Evolutionary conservation across 2,329 filamentous ascomycete species (phyloP).

Genomic region (Apiospora marii): DNA sequence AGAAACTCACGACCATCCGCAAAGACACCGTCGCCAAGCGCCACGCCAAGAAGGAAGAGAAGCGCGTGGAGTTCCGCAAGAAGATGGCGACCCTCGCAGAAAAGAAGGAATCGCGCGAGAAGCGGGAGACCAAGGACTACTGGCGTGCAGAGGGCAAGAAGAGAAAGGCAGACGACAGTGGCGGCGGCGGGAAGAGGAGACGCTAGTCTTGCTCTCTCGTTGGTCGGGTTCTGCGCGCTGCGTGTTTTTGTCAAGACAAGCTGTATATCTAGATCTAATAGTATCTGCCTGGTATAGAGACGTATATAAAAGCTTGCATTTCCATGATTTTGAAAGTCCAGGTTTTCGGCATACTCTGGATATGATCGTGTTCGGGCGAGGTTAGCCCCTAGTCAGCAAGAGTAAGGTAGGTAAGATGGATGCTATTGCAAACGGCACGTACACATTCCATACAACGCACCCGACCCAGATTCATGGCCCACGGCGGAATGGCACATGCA

Average conservation of each 20-base stretch:
- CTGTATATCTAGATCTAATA: constrained; percentile 2
- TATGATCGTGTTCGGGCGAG: neutral
- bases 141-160: constrained; percentile 90
- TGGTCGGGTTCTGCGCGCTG: neutral
- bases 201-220: constrained; percentile 32
- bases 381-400: neutral
- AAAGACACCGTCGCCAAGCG: constrained; percentile 92
- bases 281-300: constrained; percentile 3
- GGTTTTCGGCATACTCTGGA: neutral
- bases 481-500: no score
- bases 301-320: neutral
- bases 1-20: constrained; percentile 88
- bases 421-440: no score
- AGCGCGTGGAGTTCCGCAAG: constrained; percentile 79
- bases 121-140: constrained; percentile 89
- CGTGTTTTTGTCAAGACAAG: neutral
- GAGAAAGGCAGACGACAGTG: constrained; percentile 54
- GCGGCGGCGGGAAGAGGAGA: constrained; percentile 50
- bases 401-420: no score
- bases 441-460: no score
- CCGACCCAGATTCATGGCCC: no score
- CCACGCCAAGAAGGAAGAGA: constrained; percentile 85
- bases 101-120: constrained; percentile 87
- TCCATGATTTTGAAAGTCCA: neutral
- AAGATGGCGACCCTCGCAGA: constrained; percentile 84